A percentile compares a stretch with the other conserved stretches of the same genome.
phyloP scores from a whole-genome alignment of 306 rosid species.

The Corylus americana region DNA sequence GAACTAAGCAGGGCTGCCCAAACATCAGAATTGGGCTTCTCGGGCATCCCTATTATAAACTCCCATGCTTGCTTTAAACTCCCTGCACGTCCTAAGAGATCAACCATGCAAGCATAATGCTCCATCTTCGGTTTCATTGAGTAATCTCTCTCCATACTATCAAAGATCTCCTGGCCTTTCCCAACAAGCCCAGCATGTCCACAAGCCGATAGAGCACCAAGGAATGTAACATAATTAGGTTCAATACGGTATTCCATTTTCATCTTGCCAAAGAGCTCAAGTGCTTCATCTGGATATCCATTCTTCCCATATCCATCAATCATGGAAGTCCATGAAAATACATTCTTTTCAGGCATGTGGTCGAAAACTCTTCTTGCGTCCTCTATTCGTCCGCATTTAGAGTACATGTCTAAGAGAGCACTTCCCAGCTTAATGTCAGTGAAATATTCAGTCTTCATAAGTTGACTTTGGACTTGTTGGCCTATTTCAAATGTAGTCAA shows the following conservation, averaged over 20 bases:
- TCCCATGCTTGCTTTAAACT: constrained; percentile 69
- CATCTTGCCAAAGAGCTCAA: constrained; percentile 63
- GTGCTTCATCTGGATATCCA: constrained; percentile 70
- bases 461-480: constrained; percentile 74
- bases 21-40: constrained; percentile 77
- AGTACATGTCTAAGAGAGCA: constrained; percentile 84
- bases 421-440: constrained; percentile 66
- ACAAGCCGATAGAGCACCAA: constrained; percentile 82
- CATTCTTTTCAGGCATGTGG: constrained; percentile 67
- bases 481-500: constrained; percentile 68
- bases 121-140: constrained; percentile 72
- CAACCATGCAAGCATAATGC: constrained; percentile 91
- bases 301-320: constrained; percentile 94
- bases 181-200: constrained; percentile 81
- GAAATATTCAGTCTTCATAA: constrained; percentile 61
- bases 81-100: constrained; percentile 89
- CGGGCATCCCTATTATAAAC: constrained; percentile 64
- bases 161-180: constrained; percentile 68
- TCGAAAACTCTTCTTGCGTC: constrained; percentile 70
- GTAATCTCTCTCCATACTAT: constrained; percentile 64
- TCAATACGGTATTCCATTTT: constrained; percentile 34
- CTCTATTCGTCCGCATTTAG: constrained; percentile 71
- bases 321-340: constrained; percentile 95
- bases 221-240: constrained; percentile 81
- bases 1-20: constrained; percentile 94